Evolutionary conservation across 1,139 yeast species (phyloP).

Genomic region (Geotrichum australiense): DNA sequence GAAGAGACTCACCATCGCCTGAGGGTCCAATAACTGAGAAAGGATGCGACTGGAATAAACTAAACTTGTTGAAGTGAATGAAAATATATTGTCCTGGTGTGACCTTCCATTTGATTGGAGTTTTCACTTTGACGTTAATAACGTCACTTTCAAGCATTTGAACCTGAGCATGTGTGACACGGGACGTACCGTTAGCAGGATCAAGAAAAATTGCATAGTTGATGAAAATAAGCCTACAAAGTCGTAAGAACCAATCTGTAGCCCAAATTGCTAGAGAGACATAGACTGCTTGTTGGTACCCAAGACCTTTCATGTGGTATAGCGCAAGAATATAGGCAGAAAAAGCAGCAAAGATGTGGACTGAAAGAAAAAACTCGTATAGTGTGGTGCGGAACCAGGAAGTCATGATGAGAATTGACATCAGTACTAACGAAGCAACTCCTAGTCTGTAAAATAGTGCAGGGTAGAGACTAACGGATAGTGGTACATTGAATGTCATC

Average conservation of each 20-base stretch:
- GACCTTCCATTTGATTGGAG: conserved; percentile 38
- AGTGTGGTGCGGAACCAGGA: conserved; percentile 44
- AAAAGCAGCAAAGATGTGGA: conserved; percentile 41
- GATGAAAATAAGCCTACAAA: conserved; percentile 35
- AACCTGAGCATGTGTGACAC: conserved; percentile 37
- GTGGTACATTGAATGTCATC: conserved; percentile 15
- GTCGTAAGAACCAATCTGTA: conserved; percentile 38
- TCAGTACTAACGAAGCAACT: conserved; percentile 45
- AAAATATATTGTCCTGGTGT: conserved; percentile 61
- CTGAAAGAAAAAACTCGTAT: conserved; percentile 43
- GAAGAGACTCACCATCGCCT: conserved; percentile 33
- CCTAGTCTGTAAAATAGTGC: conserved; percentile 46
- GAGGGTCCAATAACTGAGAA: conserved; percentile 47
- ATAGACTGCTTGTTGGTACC: conserved; percentile 42
- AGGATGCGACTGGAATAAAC: conserved; percentile 55
- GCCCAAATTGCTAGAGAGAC: conserved; percentile 40
- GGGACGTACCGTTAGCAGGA: conserved; percentile 27
- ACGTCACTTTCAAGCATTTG: conserved; percentile 30
- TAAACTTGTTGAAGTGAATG: conserved; percentile 44
- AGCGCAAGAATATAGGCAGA: conserved; percentile 43
- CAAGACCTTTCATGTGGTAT: conserved; percentile 43
- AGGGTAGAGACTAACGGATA: conserved; percentile 29
- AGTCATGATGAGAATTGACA: conserved; percentile 42
- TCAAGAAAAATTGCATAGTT: conserved; percentile 36
- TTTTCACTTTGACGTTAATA: conserved; percentile 29